Conservation (phyloP, 2,329 filamentous ascomycete species). For the Cladophialophora immunda region DNA sequence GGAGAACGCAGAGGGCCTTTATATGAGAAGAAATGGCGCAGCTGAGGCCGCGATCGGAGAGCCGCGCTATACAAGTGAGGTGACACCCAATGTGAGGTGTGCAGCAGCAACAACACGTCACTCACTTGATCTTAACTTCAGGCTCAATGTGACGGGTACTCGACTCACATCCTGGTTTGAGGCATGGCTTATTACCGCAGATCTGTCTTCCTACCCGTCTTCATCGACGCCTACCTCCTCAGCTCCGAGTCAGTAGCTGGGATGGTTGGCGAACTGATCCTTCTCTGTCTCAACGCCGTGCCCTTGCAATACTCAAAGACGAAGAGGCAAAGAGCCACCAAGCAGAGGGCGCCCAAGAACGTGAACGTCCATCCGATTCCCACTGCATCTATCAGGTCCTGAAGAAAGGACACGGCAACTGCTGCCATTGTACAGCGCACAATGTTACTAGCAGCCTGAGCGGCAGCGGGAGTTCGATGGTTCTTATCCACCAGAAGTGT, state of each 20-base stretch:
- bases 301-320: neutral
- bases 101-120: too few species aligned
- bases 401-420: slow-evolving; percentile 36
- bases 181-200: too few species aligned
- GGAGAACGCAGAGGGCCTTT: too few species aligned
- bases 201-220: too few species aligned
- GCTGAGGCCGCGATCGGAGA: too few species aligned
- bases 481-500: slow-evolving; percentile 29
- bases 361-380: slow-evolving; percentile 41
- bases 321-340: neutral
- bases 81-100: too few species aligned
- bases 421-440: slow-evolving; percentile 43
- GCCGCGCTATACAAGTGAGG: too few species aligned
- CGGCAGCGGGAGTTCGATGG: slow-evolving; percentile 41
- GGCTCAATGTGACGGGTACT: too few species aligned
- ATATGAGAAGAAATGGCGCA: too few species aligned
- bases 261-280: too few species aligned
- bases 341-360: slow-evolving; percentile 4
- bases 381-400: slow-evolving; percentile 39
- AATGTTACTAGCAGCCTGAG: slow-evolving; percentile 47
- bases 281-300: neutral
- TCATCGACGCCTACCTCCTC: neutral
- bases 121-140: too few species aligned
- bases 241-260: neutral
- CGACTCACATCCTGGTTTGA: too few species aligned